These are phyloP conservation scores for Neonectria ditissima DNA, from an alignment of 2,329 filamentous ascomycete genomes.

Conservation along the genomic window DNA sequence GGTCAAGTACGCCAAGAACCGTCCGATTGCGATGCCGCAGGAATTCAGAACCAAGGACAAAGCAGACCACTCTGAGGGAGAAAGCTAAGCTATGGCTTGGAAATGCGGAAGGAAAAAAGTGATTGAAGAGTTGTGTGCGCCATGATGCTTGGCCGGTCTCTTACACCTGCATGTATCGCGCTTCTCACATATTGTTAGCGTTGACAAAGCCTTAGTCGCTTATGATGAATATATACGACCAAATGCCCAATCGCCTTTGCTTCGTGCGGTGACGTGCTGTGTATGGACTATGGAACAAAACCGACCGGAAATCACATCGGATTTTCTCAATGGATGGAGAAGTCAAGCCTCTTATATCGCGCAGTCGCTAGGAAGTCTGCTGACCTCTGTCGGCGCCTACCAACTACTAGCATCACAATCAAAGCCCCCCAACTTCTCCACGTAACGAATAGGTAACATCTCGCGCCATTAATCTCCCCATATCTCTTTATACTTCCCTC, in stretches of 20 bases:
- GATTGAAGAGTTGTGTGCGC: not conserved
- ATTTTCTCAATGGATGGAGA: no score
- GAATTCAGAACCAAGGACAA: conserved; percentile 47
- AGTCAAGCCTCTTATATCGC: no score
- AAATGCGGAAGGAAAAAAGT: not conserved
- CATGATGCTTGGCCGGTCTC: not conserved
- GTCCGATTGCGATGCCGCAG: conserved; percentile 48
- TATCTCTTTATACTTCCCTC: not conserved
- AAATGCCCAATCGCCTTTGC: not conserved
- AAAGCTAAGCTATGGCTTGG: not conserved
- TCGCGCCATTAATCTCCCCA: not conserved
- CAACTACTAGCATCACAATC: no score
- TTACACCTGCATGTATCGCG: not conserved
- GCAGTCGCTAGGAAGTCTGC: no score
- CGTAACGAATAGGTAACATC: not conserved
- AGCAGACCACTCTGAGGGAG: conserved; percentile 35
- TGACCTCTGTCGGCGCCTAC: no score
- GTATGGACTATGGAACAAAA: no score
- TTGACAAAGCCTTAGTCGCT: not conserved
- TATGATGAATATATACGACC: not conserved
- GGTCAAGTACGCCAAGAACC: conserved; percentile 52
- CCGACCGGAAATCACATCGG: no score
- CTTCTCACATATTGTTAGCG: not conserved
- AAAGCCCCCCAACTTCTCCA: not conserved
- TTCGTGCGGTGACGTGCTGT: not conserved